Evolutionary conservation across 345 rosid genomes (phyloP).

Genomic region (Salix arbutifolia): DNA sequence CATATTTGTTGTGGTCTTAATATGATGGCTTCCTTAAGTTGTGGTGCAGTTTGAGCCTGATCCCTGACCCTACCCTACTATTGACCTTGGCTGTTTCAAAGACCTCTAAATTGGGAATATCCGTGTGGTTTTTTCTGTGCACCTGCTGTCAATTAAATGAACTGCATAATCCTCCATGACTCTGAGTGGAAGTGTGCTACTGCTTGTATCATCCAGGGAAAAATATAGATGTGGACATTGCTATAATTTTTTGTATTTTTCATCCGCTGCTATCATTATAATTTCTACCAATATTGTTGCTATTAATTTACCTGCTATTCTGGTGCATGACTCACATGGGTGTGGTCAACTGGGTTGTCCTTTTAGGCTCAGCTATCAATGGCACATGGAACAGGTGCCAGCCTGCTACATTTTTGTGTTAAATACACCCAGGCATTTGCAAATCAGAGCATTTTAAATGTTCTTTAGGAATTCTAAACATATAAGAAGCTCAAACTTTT

Average conservation of each 20-base stretch:
- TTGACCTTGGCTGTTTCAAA: not conserved
- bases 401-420: not conserved
- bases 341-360: not conserved
- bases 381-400: not conserved
- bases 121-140: not conserved
- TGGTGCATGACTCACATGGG: not conserved
- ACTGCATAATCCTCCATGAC: not conserved
- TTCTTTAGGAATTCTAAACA: not conserved
- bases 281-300: not conserved
- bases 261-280: not conserved
- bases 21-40: not conserved
- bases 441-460: not conserved
- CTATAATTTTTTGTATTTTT: not conserved
- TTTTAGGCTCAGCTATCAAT: not conserved
- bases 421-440: not conserved
- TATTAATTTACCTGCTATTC: not conserved
- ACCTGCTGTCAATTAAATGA: not conserved
- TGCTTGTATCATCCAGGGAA: constrained; percentile 1
- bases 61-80: not conserved
- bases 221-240: not conserved
- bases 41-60: not conserved
- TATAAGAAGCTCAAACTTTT: not conserved
- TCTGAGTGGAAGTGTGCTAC: not conserved
- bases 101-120: not conserved
- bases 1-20: not conserved